Evolutionary conservation across 2,329 filamentous ascomycete species (phyloP).

Genomic region (Metarhizium anisopliae): DNA sequence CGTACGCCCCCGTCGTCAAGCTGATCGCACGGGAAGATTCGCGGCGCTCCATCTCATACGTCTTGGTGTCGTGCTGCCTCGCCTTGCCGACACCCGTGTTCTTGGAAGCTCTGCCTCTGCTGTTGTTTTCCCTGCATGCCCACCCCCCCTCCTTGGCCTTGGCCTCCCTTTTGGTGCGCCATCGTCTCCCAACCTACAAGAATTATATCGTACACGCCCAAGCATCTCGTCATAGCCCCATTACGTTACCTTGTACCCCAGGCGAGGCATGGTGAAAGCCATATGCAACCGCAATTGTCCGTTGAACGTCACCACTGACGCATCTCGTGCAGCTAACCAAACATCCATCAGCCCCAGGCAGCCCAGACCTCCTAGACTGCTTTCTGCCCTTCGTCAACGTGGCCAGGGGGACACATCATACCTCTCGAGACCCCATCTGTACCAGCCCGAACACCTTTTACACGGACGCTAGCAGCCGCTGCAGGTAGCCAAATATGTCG

Average conservation of each 20-base stretch:
- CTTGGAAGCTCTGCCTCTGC: background rate
- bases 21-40: background rate
- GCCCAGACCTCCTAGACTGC: slow-evolving; percentile 22
- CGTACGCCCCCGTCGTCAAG: background rate
- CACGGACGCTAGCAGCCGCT: slow-evolving; percentile 54
- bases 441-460: slow-evolving; percentile 46
- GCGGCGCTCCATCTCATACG: background rate
- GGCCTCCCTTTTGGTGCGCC: slow-evolving; percentile 1
- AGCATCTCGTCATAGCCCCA: slow-evolving; percentile 7
- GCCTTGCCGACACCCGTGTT: background rate
- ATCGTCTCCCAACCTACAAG: slow-evolving; percentile 10
- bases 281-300: slow-evolving; percentile 19
- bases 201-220: slow-evolving; percentile 6
- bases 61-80: background rate
- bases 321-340: slow-evolving; percentile 43
- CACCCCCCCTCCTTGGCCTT: background rate
- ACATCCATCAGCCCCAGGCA: slow-evolving; percentile 20
- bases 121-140: background rate
- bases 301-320: slow-evolving; percentile 37
- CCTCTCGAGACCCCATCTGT: slow-evolving; percentile 35
- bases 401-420: slow-evolving; percentile 51
- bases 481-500: slow-evolving; percentile 84
- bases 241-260: slow-evolving; percentile 8
- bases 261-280: slow-evolving; percentile 21
- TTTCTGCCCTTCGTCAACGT: slow-evolving; percentile 47